Base-by-base conservation (phyloP, 257 asterid species). In the Solanum pimpinellifolium region DNA sequence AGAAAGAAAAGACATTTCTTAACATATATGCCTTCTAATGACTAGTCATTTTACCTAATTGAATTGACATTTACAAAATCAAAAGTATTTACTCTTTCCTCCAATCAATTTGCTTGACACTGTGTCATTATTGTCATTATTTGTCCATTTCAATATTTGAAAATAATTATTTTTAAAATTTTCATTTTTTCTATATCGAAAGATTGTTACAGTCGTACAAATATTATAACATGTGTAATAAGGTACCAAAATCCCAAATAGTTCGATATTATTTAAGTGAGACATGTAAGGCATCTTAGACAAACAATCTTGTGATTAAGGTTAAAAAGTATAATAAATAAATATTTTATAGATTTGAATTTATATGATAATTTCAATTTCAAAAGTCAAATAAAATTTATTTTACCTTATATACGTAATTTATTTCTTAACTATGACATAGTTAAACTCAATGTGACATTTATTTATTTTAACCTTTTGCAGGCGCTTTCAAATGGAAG, bases 401-500 rank as follows among this genome's bases (percentile, higher is more conserved):
- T 16, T 49, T 49, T 49, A 49, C 23, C 60, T 2, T 49, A 16
- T 8, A 21, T 49, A 49, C 21, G 9, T 49, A 49, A 9, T 52
- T 52, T 52, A 6, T 52, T 52, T 52, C 11, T 56, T 33, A 33
- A 33, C 1, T 56, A 20, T 56, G 12, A 56, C 25, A 20, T 56
- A 56, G 12, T 56, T 20, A 1, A 18, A 39, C 7, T 75, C 33
- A 41, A 16, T 41, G 59, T 11, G 83, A 39, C 33, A 2, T 44
- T 42, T 77, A 21, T 59, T 75, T 16, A 6, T 7, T 76, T 42
- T 76, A 2, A 23, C n/a, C n/a, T 62, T 66, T 84, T 59, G 87
- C 78, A 86, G 88, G 88, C 88, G 11, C 85, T 86, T 59, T 78
- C 88, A 20, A 86, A 78, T 41, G 86, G 70, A 65, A 62, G 74